Evolutionary conservation across 179 eudicot species (phyloP).

Genomic region (Spinacia oleracea): DNA sequence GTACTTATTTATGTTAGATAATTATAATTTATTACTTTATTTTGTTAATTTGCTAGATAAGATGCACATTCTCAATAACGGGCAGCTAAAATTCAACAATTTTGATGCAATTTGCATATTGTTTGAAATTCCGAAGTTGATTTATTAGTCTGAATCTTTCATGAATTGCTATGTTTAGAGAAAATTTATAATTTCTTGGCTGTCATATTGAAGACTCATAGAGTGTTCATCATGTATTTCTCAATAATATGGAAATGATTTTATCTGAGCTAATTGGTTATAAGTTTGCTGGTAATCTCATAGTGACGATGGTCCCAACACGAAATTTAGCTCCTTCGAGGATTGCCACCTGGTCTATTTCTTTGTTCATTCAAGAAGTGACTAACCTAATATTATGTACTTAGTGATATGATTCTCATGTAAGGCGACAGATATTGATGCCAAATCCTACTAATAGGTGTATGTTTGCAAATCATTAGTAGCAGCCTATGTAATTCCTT

Average conservation of each 20-base stretch:
- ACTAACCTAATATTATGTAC: not conserved
- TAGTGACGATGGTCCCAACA: not conserved
- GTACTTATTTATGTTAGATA: not conserved
- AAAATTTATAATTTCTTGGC: not conserved
- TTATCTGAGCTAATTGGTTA: not conserved
- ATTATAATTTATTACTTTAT: not conserved
- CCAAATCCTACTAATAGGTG: not conserved
- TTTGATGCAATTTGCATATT: not conserved
- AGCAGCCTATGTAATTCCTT: not conserved
- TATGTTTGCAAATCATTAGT: not conserved
- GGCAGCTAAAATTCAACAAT: not conserved
- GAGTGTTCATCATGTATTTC: not conserved
- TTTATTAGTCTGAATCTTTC: not conserved
- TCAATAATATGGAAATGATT: not conserved
- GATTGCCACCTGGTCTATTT: no score
- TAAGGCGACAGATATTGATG: not conserved
- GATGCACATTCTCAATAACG: not conserved
- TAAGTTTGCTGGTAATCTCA: not conserved
- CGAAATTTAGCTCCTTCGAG: not conserved
- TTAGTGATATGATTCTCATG: not conserved
- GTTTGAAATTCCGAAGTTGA: not conserved
- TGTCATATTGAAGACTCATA: not conserved
- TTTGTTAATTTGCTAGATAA: not conserved
- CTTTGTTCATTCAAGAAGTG: not conserved
- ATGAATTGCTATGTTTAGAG: not conserved